Conservation (phyloP, 2,329 filamentous ascomycete genomes). For the Sordariomycetes sp. region DNA sequence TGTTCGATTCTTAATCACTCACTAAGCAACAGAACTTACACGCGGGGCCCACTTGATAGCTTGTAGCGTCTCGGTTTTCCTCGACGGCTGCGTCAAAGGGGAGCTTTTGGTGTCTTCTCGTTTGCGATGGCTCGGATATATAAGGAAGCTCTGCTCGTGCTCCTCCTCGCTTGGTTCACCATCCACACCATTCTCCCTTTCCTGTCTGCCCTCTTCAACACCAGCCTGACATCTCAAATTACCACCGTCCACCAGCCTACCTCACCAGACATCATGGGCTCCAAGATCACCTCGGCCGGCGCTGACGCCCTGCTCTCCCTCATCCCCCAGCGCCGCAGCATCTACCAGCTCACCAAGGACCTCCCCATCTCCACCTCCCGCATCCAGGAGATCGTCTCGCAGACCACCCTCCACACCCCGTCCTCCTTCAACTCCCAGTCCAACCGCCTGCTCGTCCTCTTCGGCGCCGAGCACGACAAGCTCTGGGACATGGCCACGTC, state of each 20-base stretch:
- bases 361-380: constrained; percentile 40
- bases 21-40: too few species aligned
- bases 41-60: too few species aligned
- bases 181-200: too few species aligned
- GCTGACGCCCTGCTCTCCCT: constrained; percentile 50
- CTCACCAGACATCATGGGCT: constrained; percentile 25
- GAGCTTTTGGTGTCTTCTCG: too few species aligned
- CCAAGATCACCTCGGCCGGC: constrained; percentile 19
- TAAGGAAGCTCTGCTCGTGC: neutral
- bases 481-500: constrained; percentile 71
- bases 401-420: constrained; percentile 60
- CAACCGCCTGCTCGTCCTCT: constrained; percentile 67
- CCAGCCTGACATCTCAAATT: too few species aligned
- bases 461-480: constrained; percentile 76
- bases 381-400: constrained; percentile 56
- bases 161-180: too few species aligned
- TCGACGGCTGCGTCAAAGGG: too few species aligned
- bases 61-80: too few species aligned
- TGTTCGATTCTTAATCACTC: too few species aligned
- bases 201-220: too few species aligned
- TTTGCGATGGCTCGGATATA: neutral
- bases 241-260: too few species aligned
- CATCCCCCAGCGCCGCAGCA: constrained; percentile 58
- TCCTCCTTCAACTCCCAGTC: constrained; percentile 85
- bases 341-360: constrained; percentile 59